A percentile compares a stretch with the other conserved stretches of the same genome.
Evolutionary conservation across 2,329 filamentous ascomycete species (phyloP).

Genomic region (Karstenula rhodostoma): DNA sequence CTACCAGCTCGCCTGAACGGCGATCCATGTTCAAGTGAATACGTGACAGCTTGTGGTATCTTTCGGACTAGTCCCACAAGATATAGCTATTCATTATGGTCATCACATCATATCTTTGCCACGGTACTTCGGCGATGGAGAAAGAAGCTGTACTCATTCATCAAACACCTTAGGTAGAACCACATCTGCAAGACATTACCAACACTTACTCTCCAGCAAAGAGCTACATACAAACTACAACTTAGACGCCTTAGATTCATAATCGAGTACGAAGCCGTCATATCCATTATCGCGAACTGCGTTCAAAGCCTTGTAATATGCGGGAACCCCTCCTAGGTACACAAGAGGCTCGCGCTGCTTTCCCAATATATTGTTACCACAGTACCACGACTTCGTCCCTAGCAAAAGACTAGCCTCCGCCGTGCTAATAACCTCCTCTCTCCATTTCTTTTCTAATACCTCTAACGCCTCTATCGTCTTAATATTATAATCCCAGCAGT

Average conservation of each 20-base stretch:
- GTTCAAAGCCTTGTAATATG: conserved; percentile 30
- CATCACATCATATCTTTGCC: neutral
- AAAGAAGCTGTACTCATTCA: too few relatives aligned
- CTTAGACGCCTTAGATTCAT: neutral
- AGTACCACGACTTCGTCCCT: conserved; percentile 55
- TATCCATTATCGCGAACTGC: conserved; percentile 27
- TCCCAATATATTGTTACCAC: conserved; percentile 64
- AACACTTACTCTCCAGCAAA: too few relatives aligned
- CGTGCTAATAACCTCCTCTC: conserved; percentile 57
- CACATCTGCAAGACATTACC: too few relatives aligned
- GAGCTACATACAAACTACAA: neutral
- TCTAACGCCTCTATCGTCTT: conserved; percentile 61
- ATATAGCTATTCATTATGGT: neutral
- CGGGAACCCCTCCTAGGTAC: conserved; percentile 51
- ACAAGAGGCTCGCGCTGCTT: conserved; percentile 63
- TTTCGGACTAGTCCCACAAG: too few relatives aligned
- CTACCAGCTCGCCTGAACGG: too few relatives aligned
- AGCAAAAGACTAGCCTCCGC: conserved; percentile 60
- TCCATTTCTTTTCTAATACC: conserved; percentile 60
- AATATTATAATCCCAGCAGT: conserved; percentile 57
- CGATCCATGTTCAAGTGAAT: too few relatives aligned
- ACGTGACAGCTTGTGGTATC: too few relatives aligned
- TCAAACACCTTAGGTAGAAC: neutral
- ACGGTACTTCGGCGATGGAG: too few relatives aligned
- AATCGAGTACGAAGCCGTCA: conserved; percentile 21